phyloP scores from a whole-genome alignment of 2,329 filamentous ascomycete genomes.

The Sporothrix humicola region DNA sequence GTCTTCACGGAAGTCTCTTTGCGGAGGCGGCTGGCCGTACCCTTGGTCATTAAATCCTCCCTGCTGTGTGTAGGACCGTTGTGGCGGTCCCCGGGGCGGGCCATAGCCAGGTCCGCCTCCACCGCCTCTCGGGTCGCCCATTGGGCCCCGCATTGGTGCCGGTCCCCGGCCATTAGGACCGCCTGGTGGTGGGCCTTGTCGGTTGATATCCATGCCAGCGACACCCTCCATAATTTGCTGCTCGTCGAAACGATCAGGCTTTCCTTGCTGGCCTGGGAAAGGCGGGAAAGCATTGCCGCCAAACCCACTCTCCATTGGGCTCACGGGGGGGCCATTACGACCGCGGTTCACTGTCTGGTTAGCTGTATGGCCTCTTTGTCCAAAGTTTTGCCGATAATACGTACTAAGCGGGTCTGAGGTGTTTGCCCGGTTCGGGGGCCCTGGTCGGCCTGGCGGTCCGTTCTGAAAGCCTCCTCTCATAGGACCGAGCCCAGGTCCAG shows the following conservation, averaged over 20 bases:
- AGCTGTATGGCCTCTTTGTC: neutral
- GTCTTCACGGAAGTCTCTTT: conserved; percentile 47
- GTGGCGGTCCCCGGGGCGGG: conserved; percentile 36
- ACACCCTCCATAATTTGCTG: conserved; percentile 51
- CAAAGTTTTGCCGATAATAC: conserved; percentile 35
- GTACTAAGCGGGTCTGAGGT: conserved; percentile 52
- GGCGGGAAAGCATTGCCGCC: conserved; percentile 51
- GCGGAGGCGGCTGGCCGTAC: conserved; percentile 42
- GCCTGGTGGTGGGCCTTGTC: conserved; percentile 38
- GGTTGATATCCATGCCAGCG: conserved; percentile 49
- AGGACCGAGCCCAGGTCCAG: conserved; percentile 45
- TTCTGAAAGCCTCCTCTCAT: conserved; percentile 46
- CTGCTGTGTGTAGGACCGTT: conserved; percentile 39
- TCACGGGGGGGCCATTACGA: conserved; percentile 42
- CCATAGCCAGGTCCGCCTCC: conserved; percentile 38
- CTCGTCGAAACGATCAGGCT: conserved; percentile 51
- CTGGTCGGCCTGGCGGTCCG: conserved; percentile 43
- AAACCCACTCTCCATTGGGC: conserved; percentile 45
- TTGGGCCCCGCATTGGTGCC: conserved; percentile 42
- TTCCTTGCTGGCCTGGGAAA: conserved; percentile 51
- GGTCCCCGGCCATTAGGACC: conserved; percentile 32
- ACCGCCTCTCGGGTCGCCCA: conserved; percentile 38
- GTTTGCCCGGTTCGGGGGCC: conserved; percentile 49
- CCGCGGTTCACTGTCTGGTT: conserved; percentile 39
- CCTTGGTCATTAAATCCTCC: conserved; percentile 42